A percentile compares a stretch with the other conserved stretches of the same genome.
These are phyloP conservation scores for Leptographium radiaticola DNA, from an alignment of 2,329 filamentous ascomycete species.

Conservation along the genomic window DNA sequence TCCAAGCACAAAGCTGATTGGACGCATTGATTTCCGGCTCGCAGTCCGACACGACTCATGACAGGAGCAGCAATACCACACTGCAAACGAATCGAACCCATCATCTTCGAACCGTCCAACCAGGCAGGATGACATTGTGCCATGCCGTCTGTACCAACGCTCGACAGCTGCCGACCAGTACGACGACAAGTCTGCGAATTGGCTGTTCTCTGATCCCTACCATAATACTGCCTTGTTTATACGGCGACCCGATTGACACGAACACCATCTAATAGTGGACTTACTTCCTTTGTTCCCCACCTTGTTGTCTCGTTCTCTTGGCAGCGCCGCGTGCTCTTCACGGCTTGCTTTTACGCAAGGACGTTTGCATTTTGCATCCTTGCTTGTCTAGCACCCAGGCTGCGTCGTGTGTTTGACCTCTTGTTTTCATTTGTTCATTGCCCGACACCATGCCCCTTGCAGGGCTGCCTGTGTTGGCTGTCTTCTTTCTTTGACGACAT, in stretches of 20 bases:
- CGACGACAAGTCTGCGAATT: neutral
- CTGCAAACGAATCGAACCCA: too few species aligned
- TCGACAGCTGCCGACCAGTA: neutral
- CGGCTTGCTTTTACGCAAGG: too few species aligned
- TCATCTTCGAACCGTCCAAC: too few species aligned
- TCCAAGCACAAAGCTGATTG: slow-evolving; percentile 1
- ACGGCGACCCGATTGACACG: neutral
- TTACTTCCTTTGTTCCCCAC: neutral
- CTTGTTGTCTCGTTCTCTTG: neutral
- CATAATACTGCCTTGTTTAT: neutral
- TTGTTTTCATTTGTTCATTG: neutral
- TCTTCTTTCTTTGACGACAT: slow-evolving; percentile 6
- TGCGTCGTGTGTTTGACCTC: neutral
- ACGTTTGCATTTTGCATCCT: neutral
- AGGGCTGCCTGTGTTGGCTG: neutral
- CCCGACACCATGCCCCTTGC: neutral
- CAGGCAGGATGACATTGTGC: too few species aligned
- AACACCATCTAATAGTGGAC: slow-evolving; percentile 1
- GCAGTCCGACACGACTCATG: too few species aligned
- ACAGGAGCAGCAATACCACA: too few species aligned
- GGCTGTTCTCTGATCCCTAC: neutral
- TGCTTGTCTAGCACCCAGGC: neutral
- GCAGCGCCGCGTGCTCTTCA: neutral
- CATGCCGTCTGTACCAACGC: neutral
- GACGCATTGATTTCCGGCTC: too few species aligned